A percentile compares a stretch with the other conserved stretches of the same genome.
These are phyloP conservation scores for Yarrowia sp. DNA, from an alignment of 805 yeast genomes.

Conservation along the genomic window DNA sequence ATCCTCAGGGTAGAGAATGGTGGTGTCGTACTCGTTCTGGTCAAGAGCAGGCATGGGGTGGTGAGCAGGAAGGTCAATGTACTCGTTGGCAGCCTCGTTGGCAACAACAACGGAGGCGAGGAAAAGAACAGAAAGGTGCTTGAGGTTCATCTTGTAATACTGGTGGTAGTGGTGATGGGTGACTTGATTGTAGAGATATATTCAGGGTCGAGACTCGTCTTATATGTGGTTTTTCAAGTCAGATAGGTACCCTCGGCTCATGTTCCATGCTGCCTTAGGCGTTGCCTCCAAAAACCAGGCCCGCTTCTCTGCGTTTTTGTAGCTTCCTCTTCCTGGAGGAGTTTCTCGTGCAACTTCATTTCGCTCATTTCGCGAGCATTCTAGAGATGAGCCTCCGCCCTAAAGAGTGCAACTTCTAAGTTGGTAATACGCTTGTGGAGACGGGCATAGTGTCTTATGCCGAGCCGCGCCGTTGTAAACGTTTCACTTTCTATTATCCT, in stretches of 20 bases:
- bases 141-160: background rate
- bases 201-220: background rate
- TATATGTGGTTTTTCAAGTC: background rate
- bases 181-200: background rate
- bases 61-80: background rate
- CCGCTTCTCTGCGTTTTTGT: background rate
- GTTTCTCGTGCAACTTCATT: background rate
- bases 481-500: too few species aligned
- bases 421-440: background rate
- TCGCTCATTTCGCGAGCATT: background rate
- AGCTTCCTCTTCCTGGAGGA: background rate
- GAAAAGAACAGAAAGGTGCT: background rate
- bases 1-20: background rate
- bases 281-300: background rate
- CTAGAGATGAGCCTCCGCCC: background rate
- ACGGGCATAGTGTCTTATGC: background rate
- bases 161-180: background rate
- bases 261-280: background rate
- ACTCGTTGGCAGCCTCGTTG: conserved; percentile 5
- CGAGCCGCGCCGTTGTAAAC: too few species aligned
- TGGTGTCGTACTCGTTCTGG: background rate
- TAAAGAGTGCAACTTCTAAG: background rate
- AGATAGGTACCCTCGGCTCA: too few species aligned
- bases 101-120: background rate
- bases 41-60: background rate